Conservation (phyloP, 2,329 filamentous ascomycete species). For the Aspergillus sp. region DNA sequence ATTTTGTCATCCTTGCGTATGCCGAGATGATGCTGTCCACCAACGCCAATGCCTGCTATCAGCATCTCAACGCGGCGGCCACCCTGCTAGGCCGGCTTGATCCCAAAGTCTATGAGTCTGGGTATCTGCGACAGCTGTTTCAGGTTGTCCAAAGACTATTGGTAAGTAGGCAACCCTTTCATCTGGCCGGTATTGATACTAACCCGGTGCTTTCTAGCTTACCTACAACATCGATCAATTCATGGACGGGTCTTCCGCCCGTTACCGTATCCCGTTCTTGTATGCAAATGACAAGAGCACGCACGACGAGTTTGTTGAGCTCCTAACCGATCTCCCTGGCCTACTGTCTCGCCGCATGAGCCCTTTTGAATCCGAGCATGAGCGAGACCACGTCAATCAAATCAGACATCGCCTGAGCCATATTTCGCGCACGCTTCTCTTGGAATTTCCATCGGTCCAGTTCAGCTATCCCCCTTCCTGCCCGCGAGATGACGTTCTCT, state of each 20-base stretch:
- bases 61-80: neutral
- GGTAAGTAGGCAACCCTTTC: neutral
- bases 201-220: neutral
- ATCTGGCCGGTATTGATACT: neutral
- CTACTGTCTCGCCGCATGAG: neutral
- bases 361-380: neutral
- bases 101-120: neutral
- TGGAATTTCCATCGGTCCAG: neutral
- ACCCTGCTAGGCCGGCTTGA: neutral
- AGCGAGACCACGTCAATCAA: neutral
- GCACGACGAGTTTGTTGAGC: neutral
- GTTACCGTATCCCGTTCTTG: neutral
- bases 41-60: neutral
- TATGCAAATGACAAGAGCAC: neutral
- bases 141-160: neutral
- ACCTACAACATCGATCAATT: neutral
- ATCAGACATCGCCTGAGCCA: neutral
- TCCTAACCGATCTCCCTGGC: neutral
- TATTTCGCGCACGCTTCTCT: neutral
- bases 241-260: neutral
- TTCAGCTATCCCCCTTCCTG: neutral
- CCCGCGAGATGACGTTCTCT: neutral
- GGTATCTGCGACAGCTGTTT: neutral
- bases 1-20: neutral
- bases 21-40: neutral